Conservation (phyloP, 78 protist genomes). For the Ministeria vibrans region DNA sequence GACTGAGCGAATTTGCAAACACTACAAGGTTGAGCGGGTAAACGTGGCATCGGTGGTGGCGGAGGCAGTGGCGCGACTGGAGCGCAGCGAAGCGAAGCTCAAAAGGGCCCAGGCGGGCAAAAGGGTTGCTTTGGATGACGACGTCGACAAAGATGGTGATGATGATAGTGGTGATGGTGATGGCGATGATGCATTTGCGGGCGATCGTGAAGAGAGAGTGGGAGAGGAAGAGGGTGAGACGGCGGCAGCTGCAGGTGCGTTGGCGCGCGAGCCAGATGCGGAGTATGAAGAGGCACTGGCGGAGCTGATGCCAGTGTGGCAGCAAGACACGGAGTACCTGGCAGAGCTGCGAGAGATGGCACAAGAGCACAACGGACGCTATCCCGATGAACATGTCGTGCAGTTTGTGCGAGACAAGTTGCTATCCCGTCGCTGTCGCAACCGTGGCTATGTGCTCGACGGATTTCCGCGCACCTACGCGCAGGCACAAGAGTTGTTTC, state of each 20-base stretch:
- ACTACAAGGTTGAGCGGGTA: conserved; percentile 19
- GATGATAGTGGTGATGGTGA: background rate
- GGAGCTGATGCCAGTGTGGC: no score
- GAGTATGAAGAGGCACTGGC: no score
- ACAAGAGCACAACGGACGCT: background rate
- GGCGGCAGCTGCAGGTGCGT: no score
- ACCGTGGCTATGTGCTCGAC: conserved; percentile 59
- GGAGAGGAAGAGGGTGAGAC: background rate
- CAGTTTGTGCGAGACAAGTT: conserved; percentile 14
- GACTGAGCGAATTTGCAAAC: background rate
- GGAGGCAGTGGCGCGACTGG: background rate
- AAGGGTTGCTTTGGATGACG: no score
- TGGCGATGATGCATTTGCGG: background rate
- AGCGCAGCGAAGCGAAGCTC: background rate
- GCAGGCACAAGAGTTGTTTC: conserved; percentile 31
- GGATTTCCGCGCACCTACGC: conserved; percentile 36
- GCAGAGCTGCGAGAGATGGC: background rate
- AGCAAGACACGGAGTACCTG: conserved; percentile 17
- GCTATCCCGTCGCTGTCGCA: conserved; percentile 25
- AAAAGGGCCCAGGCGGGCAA: no score
- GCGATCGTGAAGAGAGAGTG: background rate
- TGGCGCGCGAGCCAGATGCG: no score
- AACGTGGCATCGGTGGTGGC: background rate
- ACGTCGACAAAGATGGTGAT: no score
- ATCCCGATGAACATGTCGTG: background rate